These are phyloP conservation scores for Globisporangium middletonii DNA, from an alignment of 352 stramenopile species.

Conservation along the genomic window DNA sequence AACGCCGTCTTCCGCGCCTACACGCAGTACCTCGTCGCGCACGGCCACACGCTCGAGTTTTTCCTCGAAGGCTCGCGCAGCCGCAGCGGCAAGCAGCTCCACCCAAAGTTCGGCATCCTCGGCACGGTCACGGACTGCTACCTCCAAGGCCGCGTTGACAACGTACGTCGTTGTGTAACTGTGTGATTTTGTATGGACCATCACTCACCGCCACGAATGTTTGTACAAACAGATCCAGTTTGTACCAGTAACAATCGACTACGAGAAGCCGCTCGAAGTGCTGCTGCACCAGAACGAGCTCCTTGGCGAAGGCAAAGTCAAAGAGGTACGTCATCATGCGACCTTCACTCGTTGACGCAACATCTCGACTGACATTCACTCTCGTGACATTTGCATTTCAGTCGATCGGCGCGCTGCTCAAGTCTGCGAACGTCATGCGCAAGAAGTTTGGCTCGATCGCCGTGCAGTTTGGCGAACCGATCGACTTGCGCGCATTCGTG, in stretches of 20 bases:
- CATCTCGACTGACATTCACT: neutral
- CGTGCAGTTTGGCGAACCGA: conserved; percentile 64
- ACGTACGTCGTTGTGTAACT: conserved; percentile 19
- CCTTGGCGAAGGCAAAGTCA: conserved; percentile 72
- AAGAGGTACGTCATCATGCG: conserved; percentile 31
- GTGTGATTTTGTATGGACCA: neutral
- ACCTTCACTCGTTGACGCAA: neutral
- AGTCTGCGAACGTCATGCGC: conserved; percentile 58
- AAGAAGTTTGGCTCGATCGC: conserved; percentile 83
- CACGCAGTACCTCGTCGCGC: conserved; percentile 69
- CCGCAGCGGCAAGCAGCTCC: conserved; percentile 76
- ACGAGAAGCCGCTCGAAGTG: conserved; percentile 81
- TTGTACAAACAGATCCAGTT: conserved; percentile 47
- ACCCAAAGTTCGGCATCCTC: conserved; percentile 78
- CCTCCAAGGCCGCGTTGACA: conserved; percentile 60
- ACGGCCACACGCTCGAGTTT: conserved; percentile 81
- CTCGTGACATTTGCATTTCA: conserved; percentile 7
- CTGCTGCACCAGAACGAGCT: conserved; percentile 80
- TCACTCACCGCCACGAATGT: neutral
- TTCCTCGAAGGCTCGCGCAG: conserved; percentile 84
- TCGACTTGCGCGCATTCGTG: conserved; percentile 59
- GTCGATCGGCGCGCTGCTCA: conserved; percentile 61
- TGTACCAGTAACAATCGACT: conserved; percentile 83
- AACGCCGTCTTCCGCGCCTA: conserved; percentile 75
- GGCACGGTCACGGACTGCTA: conserved; percentile 69